Conservation (phyloP, 345 rosid species). For the Aquilaria sinensis region DNA sequence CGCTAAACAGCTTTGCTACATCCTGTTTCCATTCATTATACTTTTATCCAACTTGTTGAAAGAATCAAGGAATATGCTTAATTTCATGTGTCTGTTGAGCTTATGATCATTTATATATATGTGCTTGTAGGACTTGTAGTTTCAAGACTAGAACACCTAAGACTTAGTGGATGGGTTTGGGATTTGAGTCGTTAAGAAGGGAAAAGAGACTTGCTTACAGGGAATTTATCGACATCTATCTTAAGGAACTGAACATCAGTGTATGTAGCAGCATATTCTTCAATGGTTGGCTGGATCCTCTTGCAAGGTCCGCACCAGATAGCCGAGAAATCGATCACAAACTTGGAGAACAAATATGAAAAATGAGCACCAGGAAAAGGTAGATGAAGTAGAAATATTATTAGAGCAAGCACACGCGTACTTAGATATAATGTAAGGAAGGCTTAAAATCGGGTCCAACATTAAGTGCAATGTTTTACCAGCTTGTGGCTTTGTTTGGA, state of each 20-base stretch:
- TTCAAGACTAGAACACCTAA: neutral
- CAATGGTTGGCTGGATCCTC: conserved; percentile 41
- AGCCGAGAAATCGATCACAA: conserved; percentile 71
- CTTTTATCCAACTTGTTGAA: neutral
- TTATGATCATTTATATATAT: neutral
- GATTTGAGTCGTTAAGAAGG: too few species aligned
- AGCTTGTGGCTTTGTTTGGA: conserved; percentile 51
- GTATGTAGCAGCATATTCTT: conserved; percentile 49
- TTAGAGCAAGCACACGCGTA: neutral
- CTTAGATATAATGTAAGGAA: too few species aligned
- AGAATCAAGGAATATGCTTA: neutral
- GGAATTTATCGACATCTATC: conserved; percentile 59
- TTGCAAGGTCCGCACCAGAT: conserved; percentile 83
- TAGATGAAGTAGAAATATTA: neutral
- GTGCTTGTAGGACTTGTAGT: neutral
- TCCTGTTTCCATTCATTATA: conserved; percentile 27
- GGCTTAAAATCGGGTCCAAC: neutral
- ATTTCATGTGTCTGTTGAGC: neutral
- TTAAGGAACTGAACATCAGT: conserved; percentile 57
- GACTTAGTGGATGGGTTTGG: too few species aligned
- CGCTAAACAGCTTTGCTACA: conserved; percentile 33
- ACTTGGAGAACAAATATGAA: conserved; percentile 16
- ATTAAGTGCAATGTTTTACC: conserved; percentile 22
- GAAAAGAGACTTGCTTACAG: conserved; percentile 23
- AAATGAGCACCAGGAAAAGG: conserved; percentile 9